Base-by-base conservation (phyloP, 2,329 filamentous ascomycete genomes). In the Chrysosporium keratinophilum region DNA sequence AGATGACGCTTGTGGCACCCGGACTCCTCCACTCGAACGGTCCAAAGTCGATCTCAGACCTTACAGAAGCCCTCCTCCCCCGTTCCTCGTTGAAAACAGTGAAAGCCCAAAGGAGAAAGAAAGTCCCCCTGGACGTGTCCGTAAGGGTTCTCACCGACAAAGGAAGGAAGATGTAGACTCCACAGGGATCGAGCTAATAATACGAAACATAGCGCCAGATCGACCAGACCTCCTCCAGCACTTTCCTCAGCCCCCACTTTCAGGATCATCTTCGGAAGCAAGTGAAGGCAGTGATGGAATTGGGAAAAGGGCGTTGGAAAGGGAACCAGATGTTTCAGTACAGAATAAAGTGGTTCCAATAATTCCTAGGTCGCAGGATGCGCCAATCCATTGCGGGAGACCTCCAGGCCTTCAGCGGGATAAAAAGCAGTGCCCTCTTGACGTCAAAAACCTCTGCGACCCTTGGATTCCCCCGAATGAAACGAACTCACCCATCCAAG, bases 151-250 rank as follows among this genome's bases (percentile, higher is more conserved):
- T 56, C 55, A 37, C 37, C 55, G 56, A 20, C 63, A 54, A 17
- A 20, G 54, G 41, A 56, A 59, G 57, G 60, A 59, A 55, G 56
- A 62, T 56, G 63, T 61, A 59, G 58, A 62, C 50, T 65, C 65
- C 57, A 78, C 79, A 64, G 80, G 78, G 61, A 82, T 86, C 76
- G 79, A 76, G 61, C 81, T 87, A 59, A 75, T 91, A 67, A 76
- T 91, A 58, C 70, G 73, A 54, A 74, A 77, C 66, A 76, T 90
- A 72, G 79, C 75, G 64, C 80, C 82, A 63, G 81, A 81, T 63
- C 74, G 75, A 60, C 81, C 79, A 49, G 82, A 88, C 49, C 78
- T 88, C 63, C 82, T 83, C 71, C 70, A 59, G 65, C 53, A 57
- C 33, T 39, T 43, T 33, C 44, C 41, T 14, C 28, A 55, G 12